These are phyloP conservation scores for Xylaria sp. DNA, from an alignment of 2,329 filamentous ascomycete species.

Conservation along the genomic window DNA sequence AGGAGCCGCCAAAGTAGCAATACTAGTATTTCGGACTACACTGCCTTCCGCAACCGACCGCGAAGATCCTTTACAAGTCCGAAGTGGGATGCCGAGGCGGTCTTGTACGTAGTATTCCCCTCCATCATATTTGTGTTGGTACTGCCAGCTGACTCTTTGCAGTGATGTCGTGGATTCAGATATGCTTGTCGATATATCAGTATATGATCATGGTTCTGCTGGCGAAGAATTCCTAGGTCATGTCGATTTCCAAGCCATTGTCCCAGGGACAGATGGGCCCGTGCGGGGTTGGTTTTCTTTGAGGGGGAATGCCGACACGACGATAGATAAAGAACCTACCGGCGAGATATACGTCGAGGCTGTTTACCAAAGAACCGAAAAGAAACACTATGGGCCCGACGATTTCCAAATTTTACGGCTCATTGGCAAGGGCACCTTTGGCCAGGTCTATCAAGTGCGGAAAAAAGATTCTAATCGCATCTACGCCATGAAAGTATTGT, in stretches of 20 bases:
- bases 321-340: slow-evolving; percentile 76
- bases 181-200: slow-evolving; percentile 89
- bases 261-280: slow-evolving; percentile 71
- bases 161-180: slow-evolving; percentile 95
- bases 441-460: slow-evolving; percentile 96
- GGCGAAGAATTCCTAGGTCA: slow-evolving; percentile 94
- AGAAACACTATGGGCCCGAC: slow-evolving; percentile 90
- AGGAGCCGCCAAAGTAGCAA: slow-evolving; percentile 96
- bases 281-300: slow-evolving; percentile 88
- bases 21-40: slow-evolving; percentile 80
- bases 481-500: slow-evolving; percentile 99
- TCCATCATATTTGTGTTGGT: not conserved
- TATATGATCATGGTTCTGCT: slow-evolving; percentile 84
- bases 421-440: slow-evolving; percentile 98
- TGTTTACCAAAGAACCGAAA: slow-evolving; percentile 85
- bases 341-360: slow-evolving; percentile 92
- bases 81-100: slow-evolving; percentile 93
- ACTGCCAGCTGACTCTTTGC: slow-evolving; percentile 33
- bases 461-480: slow-evolving; percentile 97
- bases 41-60: slow-evolving; percentile 67
- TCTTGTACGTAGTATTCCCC: slow-evolving; percentile 78
- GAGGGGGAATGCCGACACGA: slow-evolving; percentile 77
- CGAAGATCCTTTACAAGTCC: slow-evolving; percentile 77
- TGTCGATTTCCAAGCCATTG: slow-evolving; percentile 79
- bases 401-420: slow-evolving; percentile 97